Evolutionary conservation across 2,329 filamentous ascomycete genomes (phyloP), one percentile per base, ranked within the genome.

Genomic region (Fusarium camptoceras): DNA sequence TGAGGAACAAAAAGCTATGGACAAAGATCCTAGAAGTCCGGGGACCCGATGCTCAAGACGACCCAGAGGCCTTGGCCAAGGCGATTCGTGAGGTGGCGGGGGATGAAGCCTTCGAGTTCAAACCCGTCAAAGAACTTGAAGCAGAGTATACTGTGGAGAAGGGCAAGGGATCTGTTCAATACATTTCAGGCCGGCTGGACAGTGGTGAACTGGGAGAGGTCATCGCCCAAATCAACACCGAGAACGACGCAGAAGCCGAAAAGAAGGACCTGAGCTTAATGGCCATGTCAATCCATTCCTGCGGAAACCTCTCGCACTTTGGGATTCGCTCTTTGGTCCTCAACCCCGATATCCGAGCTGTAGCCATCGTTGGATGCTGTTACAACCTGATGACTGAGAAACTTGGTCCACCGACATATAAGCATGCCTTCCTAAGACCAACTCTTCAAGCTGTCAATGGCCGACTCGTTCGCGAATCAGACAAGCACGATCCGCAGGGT

Each of bases 321-420:
- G 96, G 93, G 12, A 91, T 99, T 60, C 90, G 93, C 16, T 97
- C 95, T 1, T 87, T 99, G 22, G 81, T 94, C 3, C 82, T 97
- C 60, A 98, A 98, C 77, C 91, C 92, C 1, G 88, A 90, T 7
- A 94, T 98, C 58, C 89, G 89, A 31, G 94, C 94, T n/a, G 91
- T 98, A 24, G 95, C 95, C 61, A 94, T 99, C 77, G 94, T 99
- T 64, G 96, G 96, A 48, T 99, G 96, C 83, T 99, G 96, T 85
- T 98, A 99, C 85, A 99, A 99, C 75, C 88, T 98, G 8, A 83
- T 98, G 73, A 98, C 95, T 0, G 96, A 98, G 81, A 90, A 93
- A 60, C 87, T 98, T 15, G 93, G 93, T 0, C 93, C 94, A 3
- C 92, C 94, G 20, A 94, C 93, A 0, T 95, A 93, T 83, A 97